Conservation (phyloP, 2,329 filamentous ascomycete genomes). For the Colletotrichum liriopes region DNA sequence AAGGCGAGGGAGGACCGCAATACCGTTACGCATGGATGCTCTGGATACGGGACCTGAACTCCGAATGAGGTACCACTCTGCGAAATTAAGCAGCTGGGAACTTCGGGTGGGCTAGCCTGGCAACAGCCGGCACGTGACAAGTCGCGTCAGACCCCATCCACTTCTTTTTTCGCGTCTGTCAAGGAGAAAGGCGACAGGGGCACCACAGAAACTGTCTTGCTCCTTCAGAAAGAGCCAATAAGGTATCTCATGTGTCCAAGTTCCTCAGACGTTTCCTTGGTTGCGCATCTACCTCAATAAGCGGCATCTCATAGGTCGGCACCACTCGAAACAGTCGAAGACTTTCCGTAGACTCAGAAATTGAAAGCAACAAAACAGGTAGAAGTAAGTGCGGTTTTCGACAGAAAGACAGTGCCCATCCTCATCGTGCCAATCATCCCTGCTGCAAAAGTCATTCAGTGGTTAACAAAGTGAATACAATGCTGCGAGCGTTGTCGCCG, state of each 20-base stretch:
- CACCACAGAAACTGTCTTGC: slow-evolving; percentile 6
- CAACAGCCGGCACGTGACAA: slow-evolving; percentile 27
- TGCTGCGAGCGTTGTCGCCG: slow-evolving; percentile 15
- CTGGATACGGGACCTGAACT: slow-evolving; percentile 2
- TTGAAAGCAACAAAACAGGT: slow-evolving; percentile 7
- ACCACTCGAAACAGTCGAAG: background rate
- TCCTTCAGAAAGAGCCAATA: slow-evolving; percentile 2
- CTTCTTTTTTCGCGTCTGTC: slow-evolving; percentile 32
- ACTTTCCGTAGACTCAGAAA: background rate
- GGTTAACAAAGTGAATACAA: slow-evolving; percentile 29
- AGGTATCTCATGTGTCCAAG: background rate
- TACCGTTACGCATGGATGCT: slow-evolving; percentile 32
- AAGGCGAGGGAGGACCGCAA: slow-evolving; percentile 37
- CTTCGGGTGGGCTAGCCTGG: background rate
- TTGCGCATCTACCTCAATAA: background rate
- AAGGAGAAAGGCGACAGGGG: slow-evolving; percentile 27
- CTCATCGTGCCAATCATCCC: background rate
- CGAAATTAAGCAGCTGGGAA: background rate
- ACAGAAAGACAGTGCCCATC: slow-evolving; percentile 5
- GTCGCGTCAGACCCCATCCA: slow-evolving; percentile 26
- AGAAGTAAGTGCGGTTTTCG: background rate
- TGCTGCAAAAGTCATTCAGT: slow-evolving; percentile 9
- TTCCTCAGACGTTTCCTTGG: background rate
- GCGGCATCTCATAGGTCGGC: background rate
- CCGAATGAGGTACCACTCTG: slow-evolving; percentile 15